phyloP scores from a whole-genome alignment of 305 asterid species.

The Stenogyne calaminthoides region DNA sequence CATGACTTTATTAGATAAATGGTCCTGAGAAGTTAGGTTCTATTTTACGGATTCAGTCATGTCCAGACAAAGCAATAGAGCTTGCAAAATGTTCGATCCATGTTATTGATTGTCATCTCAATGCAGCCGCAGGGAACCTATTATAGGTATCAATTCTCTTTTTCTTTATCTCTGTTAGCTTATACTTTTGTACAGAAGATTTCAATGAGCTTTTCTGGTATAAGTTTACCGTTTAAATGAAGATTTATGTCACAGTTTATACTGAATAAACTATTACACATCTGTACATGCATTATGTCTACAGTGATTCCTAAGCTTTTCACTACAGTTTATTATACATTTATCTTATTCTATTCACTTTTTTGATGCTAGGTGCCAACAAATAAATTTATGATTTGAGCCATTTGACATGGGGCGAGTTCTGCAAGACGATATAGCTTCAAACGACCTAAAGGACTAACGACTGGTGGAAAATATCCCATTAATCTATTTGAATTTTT shows the following conservation, averaged over 20 bases:
- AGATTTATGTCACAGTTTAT: no score
- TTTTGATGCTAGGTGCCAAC: conserved; percentile 66
- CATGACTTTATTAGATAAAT: no score
- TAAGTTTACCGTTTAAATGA: no score
- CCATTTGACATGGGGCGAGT: conserved; percentile 91
- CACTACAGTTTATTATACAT: neutral
- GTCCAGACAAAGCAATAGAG: conserved; percentile 72
- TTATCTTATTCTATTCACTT: conserved; percentile 14
- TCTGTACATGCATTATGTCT: neutral
- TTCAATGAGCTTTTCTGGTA: neutral
- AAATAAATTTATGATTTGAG: conserved; percentile 79
- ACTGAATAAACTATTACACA: neutral
- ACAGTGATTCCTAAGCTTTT: neutral
- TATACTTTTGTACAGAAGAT: neutral
- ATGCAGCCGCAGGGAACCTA: conserved; percentile 92
- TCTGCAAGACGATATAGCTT: conserved; percentile 53
- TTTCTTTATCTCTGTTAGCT: neutral
- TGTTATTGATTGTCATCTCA: conserved; percentile 92
- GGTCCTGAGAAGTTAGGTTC: conserved; percentile 77
- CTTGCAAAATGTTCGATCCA: conserved; percentile 80
- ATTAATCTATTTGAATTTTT: neutral
- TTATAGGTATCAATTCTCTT: conserved; percentile 53
- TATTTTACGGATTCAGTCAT: conserved; percentile 68
- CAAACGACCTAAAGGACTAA: no score
- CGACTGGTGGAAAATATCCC: no score